Conservation (phyloP, 768 basidiomycete genomes). For the Boletus pseudo-olivaceus region DNA sequence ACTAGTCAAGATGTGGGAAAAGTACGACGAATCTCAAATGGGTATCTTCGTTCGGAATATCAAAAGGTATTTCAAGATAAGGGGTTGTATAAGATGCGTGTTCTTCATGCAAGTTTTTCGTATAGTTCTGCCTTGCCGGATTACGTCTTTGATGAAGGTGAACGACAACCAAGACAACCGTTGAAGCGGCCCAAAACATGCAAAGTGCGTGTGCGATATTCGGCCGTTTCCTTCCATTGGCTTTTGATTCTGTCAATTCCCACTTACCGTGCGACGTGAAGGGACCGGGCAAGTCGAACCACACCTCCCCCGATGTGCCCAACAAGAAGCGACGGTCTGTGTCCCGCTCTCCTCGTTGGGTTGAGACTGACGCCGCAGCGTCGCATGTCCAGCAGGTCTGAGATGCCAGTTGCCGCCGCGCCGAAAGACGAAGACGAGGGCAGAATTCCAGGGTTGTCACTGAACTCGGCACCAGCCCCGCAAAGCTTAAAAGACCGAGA, state of each 20-base stretch:
- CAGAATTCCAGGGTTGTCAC: constrained; percentile 33
- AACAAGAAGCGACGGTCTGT: constrained; percentile 81
- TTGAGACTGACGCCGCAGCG: constrained; percentile 29
- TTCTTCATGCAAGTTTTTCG: constrained; percentile 22
- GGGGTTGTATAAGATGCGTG: constrained; percentile 4
- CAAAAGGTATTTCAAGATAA: constrained; percentile 58
- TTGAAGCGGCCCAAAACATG: constrained; percentile 70
- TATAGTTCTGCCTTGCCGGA: constrained; percentile 72
- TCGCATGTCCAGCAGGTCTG: constrained; percentile 41
- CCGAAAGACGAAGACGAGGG: constrained; percentile 39
- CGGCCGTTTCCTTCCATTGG: constrained; percentile 10
- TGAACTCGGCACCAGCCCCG: constrained; percentile 30
- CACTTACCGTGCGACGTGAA: constrained; percentile 39
- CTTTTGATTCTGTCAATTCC: constrained; percentile 13
- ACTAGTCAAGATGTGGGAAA: constrained; percentile 93
- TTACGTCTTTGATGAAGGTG: constrained; percentile 76
- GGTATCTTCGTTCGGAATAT: constrained; percentile 92
- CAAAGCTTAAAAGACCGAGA: constrained; percentile 39
- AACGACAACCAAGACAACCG: constrained; percentile 66
- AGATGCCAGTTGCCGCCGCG: constrained; percentile 22
- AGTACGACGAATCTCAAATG: constrained; percentile 89
- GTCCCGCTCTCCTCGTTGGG: constrained; percentile 15
- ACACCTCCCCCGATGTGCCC: constrained; percentile 67
- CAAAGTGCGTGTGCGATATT: constrained; percentile 43
- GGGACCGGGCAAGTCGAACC: constrained; percentile 58